Base-by-base conservation (phyloP, 2,329 filamentous ascomycete genomes). In the Ceratocystis eucalypticola region DNA sequence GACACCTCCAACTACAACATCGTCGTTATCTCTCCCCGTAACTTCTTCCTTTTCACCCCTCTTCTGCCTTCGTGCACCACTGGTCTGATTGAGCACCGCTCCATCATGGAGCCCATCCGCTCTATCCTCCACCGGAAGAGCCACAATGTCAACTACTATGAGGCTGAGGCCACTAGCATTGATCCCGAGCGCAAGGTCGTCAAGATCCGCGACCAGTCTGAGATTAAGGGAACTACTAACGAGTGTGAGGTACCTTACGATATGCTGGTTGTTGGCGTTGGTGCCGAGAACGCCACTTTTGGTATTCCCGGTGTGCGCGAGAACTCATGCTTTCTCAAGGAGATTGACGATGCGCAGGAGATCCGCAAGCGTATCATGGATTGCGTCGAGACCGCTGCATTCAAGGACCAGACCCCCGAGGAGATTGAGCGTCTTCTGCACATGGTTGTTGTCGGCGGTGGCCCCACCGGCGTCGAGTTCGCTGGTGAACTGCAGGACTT, bases 361-460 rank as follows among this genome's bases (percentile, higher is more conserved):
- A 99, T 99, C 75, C 91, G 94, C 74, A 96, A 93, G 82, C 91
- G 91, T 78, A 96, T 99, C 78, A 99, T 99, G 94, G 94, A 99
- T 80, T 99, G 94, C 76, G 92, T 96, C 72, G 94, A 99, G 80
- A 96, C 93, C 45, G 94, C 94, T 64, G 93, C 91, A 69, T 96
- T 99, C 87, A 97, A 97, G 84, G 93, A 91, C 74, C 94, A 99
- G 80, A 82, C 84, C 46, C 80, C 84, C 17, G 90, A 94, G 71
- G 95, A 99, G 79, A 81, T 96, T 74, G 88, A 95, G 80, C 91
- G 94, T 71, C 85, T 99, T 72, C 83, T 99, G 75, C 93, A 97
- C 82, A 97, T 97, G 92, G 94, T 99, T 66, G 93, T 92, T 59
- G 89, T 91, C 64, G 88, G 93, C 71, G 93, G 93, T 78, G 93